Base-by-base conservation (phyloP, 345 rosid genomes). In the Populus nigra region DNA sequence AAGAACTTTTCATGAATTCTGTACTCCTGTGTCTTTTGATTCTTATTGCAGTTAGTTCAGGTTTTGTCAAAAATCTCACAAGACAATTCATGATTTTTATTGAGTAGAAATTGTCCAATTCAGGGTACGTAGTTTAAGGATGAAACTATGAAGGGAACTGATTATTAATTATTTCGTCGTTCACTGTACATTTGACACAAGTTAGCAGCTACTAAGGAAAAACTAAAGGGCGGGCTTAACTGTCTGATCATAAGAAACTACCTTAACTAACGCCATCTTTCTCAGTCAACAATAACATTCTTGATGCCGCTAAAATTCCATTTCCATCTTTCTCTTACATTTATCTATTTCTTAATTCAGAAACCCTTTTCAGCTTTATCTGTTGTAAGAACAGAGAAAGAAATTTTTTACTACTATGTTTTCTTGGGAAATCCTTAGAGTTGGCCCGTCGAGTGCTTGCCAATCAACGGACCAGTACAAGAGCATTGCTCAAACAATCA, bases 191-290 rank as follows among this genome's bases (percentile, higher is more conserved):
- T 15, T 47, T 4, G 50, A 47, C 50, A 47, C 50, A 4, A 47
- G 50, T 47, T 47, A 47, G 50, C 18, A 4, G 18, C 50, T 47
- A 47, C 33, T 9, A 31, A 12, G 17, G 35, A 27, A 35, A 33
- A 66, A 16, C 20, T 66, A 17, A 33, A 66, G 41, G 73, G 38
- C 73, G 38, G 35, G 73, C 73, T 69, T 57, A 73, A 57, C 75
- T 73, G 49, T 17, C 47, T 53, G 25, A 53, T 3, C 11, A 20
- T 33, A 73, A 73, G 49, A 20, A 35, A 73, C 20, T 73, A 25
- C 65, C 61, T n/a, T 36, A 78, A 72, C 76, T 0, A 78, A 65
- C 66, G 20, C 80, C 81, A 50, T 1, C 33, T 22, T 72, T 78
- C 27, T 50, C 81, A 76, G 63, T 78, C 66, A 59, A 72, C 13